Percentiles rank a stretch among this genome's conserved stretches.
These are phyloP conservation scores for Penicillium psychrofluorescens DNA, from an alignment of 495 filamentous ascomycete species.

Conservation along the genomic window DNA sequence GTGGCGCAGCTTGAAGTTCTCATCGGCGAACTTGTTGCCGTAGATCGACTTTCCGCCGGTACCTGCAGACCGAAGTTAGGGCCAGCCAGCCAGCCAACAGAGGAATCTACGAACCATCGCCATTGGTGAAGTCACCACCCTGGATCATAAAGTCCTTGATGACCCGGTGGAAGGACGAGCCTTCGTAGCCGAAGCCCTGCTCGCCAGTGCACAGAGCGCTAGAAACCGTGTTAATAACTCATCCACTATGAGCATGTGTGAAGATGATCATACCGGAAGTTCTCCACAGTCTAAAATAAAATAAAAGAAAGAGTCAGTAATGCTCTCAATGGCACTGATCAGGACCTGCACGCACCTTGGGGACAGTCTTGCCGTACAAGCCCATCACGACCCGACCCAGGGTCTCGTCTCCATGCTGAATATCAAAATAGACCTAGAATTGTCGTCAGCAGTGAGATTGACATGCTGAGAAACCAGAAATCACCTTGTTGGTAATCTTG, in stretches of 20 bases:
- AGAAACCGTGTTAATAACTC: conserved; percentile 7
- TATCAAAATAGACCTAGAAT: conserved; percentile 80
- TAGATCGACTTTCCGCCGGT: conserved; percentile 98
- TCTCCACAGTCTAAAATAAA: conserved; percentile 69
- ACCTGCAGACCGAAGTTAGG: conserved; percentile 33
- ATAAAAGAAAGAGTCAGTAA: conserved; percentile 1
- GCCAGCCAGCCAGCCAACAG: not conserved
- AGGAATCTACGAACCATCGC: conserved; percentile 52
- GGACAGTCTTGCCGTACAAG: conserved; percentile 97
- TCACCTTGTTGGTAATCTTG: conserved; percentile 90
- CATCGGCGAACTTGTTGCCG: conserved; percentile 87
- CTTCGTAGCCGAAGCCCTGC: conserved; percentile 94
- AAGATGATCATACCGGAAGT: conserved; percentile 63
- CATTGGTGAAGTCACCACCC: conserved; percentile 96
- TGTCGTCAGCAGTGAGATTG: conserved; percentile 6
- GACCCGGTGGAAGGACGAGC: conserved; percentile 94
- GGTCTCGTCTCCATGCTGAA: conserved; percentile 79
- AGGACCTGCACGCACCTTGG: conserved; percentile 50
- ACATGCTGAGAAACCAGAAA: not conserved
- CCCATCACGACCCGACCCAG: conserved; percentile 86
- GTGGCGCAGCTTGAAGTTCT: conserved; percentile 99
- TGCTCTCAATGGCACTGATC: not conserved
- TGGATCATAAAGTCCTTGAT: conserved; percentile 99
- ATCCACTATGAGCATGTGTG: not conserved
- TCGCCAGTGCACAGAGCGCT: conserved; percentile 90